A percentile compares a stretch with the other conserved stretches of the same genome.
Conservation (phyloP, 257 asterid species). For the Plantago elongata region DNA sequence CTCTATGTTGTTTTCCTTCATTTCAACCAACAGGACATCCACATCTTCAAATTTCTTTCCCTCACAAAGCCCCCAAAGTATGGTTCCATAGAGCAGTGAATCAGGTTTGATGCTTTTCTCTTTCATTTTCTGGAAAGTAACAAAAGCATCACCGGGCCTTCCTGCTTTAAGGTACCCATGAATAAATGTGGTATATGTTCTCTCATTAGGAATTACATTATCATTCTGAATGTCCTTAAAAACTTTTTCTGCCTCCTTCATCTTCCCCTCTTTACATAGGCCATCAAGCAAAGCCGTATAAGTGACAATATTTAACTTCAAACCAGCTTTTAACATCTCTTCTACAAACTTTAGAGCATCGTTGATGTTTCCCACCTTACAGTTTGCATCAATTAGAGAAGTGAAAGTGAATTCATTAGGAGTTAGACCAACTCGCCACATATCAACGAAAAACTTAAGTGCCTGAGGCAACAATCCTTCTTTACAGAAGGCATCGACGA, state of each 20-base stretch:
- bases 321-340: constrained; percentile 71
- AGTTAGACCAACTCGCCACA: constrained; percentile 77
- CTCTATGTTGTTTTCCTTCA: constrained; percentile 54
- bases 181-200: constrained; percentile 63
- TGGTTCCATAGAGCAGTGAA: constrained; percentile 58
- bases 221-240: constrained; percentile 49
- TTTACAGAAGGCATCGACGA: constrained; percentile 86
- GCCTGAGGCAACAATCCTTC: constrained; percentile 80
- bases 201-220: constrained; percentile 57
- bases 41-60: constrained; percentile 62
- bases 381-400: constrained; percentile 75
- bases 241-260: constrained; percentile 77
- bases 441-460: constrained; percentile 72
- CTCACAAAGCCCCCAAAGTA: constrained; percentile 79
- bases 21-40: constrained; percentile 49
- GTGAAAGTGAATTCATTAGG: constrained; percentile 84
- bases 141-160: constrained; percentile 60
- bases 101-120: constrained; percentile 49
- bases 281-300: constrained; percentile 73
- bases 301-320: constrained; percentile 61
- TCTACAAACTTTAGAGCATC: constrained; percentile 69
- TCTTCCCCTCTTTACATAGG: constrained; percentile 63
- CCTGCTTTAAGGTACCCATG: constrained; percentile 72
- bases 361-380: constrained; percentile 52
- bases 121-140: constrained; percentile 52